These are phyloP conservation scores for Brachypodium distachyon DNA, from an alignment of 202 grass and related monocot genomes.

Conservation along the genomic window DNA sequence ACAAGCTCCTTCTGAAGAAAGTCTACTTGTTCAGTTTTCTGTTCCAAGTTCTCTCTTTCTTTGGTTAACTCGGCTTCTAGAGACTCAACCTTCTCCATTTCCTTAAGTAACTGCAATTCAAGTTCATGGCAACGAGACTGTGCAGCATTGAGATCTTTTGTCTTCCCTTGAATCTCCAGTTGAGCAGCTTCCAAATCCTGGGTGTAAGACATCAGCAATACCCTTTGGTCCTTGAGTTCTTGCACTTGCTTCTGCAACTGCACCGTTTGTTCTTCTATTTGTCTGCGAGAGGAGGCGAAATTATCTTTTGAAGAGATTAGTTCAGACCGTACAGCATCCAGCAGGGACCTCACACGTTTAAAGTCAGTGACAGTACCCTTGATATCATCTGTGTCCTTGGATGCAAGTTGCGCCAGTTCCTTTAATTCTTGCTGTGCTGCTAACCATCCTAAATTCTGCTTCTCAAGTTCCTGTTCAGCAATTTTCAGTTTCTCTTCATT, in stretches of 20 bases:
- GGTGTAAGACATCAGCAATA: constrained; percentile 52
- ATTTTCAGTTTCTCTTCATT: constrained; percentile 47
- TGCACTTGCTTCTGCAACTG: constrained; percentile 46
- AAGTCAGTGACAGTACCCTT: constrained; percentile 43
- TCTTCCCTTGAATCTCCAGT: constrained; percentile 43
- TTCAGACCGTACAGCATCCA: constrained; percentile 57
- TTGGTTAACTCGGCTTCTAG: constrained; percentile 54
- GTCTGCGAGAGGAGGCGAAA: constrained; percentile 42
- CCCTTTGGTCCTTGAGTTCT: constrained; percentile 46
- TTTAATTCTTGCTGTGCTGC: constrained; percentile 56
- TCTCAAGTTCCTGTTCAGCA: constrained; percentile 50
- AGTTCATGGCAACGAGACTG: constrained; percentile 42
- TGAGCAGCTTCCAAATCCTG: constrained; percentile 58
- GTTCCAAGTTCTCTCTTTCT: constrained; percentile 53
- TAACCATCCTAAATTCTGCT: constrained; percentile 58
- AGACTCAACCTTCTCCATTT: constrained; percentile 44
- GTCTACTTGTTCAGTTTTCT: constrained; percentile 47
- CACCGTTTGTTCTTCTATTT: constrained; percentile 48
- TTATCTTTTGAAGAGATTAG: constrained; percentile 61
- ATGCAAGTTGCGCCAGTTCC: constrained; percentile 48
- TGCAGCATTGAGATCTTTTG: constrained; percentile 38
- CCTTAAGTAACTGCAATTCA: constrained; percentile 36
- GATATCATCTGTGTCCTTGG: constrained; percentile 42
- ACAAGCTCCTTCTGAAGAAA: constrained; percentile 60
- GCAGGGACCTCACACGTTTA: constrained; percentile 60